Base-by-base conservation (phyloP, 192 early-diverging fungal genomes). In the Paraglomus occultum region DNA sequence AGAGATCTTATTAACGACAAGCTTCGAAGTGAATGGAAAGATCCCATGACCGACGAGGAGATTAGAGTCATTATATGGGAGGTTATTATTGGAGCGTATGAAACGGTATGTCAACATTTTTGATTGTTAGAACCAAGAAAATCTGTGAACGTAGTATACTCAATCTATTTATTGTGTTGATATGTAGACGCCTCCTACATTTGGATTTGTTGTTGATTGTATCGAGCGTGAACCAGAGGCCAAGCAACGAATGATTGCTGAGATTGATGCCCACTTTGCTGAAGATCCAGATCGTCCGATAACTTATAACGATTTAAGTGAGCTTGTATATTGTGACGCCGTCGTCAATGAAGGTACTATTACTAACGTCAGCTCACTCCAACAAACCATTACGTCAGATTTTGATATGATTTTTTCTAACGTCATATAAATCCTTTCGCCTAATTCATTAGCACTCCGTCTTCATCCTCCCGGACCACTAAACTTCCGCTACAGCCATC, bases 281-380 rank as follows among this genome's bases (percentile, higher is more conserved):
- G 20, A 9, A 17, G 67, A 70, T 38, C 45, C n/a, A 47, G 10
- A 59, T 49, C 15, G 55, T 15, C 6, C 45, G 50, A 70, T 70
- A 12, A 20, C 20, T n/a, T 20, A 40, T 10, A 57, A 70, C 11
- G 52, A 57, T 40, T 45, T 70, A 8, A 54, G 49, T 54, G 47
- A 70, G 39, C 51, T 70, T 20, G 20, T 49, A 49, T 70, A 70
- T 48, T 59, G 54, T 48, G 67, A 70, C 3, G 67, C 67, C n/a
- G 49, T 70, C 17, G 59, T 70, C 18, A 57, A 59, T 49, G 67
- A 70, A 70, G 67, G 45, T 59, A 49, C 14, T 12, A n/a, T 22
- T 7, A 6, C 14, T 57, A 17, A 22, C 54, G 6, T 20, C 6
- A 6, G 54, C 38, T 20, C n/a, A 10, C 4, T 10, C 54, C 6